A percentile compares a stretch with the other conserved stretches of the same genome.
phyloP scores from a whole-genome alignment of 2,329 filamentous ascomycete genomes.

The Scedosporium minutisporum region DNA sequence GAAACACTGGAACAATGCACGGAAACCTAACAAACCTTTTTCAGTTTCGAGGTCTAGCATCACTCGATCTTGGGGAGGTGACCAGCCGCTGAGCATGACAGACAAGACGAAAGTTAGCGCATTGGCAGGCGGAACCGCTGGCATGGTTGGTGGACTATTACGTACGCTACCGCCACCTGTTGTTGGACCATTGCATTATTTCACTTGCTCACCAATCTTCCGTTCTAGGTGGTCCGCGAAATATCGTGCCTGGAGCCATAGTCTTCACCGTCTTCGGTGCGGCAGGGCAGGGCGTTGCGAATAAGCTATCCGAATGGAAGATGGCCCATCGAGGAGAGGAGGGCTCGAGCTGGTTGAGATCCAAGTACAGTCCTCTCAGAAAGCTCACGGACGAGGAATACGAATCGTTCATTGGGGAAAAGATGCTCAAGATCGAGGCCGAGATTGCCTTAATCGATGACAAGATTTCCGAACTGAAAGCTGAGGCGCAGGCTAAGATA shows the following conservation, averaged over 20 bases:
- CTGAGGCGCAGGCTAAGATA: constrained; percentile 6
- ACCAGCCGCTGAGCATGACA: constrained; percentile 40
- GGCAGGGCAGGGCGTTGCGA: constrained; percentile 27
- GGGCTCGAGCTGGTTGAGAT: constrained; percentile 33
- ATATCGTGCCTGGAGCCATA: constrained; percentile 40
- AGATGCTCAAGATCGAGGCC: constrained; percentile 59
- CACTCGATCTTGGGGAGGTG: constrained; percentile 37
- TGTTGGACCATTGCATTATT: background rate
- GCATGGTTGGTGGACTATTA: constrained; percentile 45
- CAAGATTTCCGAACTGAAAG: constrained; percentile 43
- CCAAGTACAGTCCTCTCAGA: constrained; percentile 63
- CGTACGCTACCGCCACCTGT: constrained; percentile 28
- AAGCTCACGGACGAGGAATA: constrained; percentile 66
- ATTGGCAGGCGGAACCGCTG: constrained; percentile 62
- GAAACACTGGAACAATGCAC: constrained; percentile 8
- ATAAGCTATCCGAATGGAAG: constrained; percentile 25
- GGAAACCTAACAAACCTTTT: constrained; percentile 8
- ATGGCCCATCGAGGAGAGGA: constrained; percentile 16
- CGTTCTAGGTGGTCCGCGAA: constrained; percentile 37
- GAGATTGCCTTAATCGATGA: constrained; percentile 75
- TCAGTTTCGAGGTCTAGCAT: constrained; percentile 39
- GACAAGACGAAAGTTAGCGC: constrained; percentile 60
- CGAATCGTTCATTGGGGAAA: constrained; percentile 58
- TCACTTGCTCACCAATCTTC: constrained; percentile 8
- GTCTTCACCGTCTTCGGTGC: constrained; percentile 35